phyloP scores from a whole-genome alignment of 2,329 filamentous ascomycete genomes.

The Colletotrichum chlorophyti region DNA sequence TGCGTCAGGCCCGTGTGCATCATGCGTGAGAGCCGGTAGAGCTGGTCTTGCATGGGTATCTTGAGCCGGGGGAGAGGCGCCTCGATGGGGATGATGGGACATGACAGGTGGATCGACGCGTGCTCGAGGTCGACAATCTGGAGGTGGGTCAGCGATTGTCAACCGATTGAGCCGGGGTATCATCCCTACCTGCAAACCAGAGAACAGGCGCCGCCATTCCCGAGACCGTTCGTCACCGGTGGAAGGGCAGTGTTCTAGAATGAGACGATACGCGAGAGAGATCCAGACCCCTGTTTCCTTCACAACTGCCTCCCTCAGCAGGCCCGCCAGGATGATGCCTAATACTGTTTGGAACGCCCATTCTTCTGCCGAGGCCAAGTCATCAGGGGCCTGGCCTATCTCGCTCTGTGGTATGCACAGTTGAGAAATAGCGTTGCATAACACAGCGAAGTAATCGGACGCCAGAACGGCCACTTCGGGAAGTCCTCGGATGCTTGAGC shows the following conservation, averaged over 20 bases:
- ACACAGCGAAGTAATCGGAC: conserved; percentile 44
- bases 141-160: not conserved
- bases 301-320: conserved; percentile 49
- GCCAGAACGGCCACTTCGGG: conserved; percentile 42
- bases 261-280: conserved; percentile 47
- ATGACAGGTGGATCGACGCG: conserved; percentile 48
- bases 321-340: conserved; percentile 47
- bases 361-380: conserved; percentile 38
- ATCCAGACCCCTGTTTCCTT: conserved; percentile 51
- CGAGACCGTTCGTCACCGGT: conserved; percentile 43
- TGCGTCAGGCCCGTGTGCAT: conserved; percentile 51
- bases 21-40: conserved; percentile 49
- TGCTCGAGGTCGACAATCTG: conserved; percentile 53
- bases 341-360: conserved; percentile 51
- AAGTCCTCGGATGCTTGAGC: conserved; percentile 41
- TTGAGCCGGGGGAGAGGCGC: conserved; percentile 45
- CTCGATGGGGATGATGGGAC: conserved; percentile 47
- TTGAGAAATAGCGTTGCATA: conserved; percentile 48
- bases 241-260: conserved; percentile 48
- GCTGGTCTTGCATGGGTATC: conserved; percentile 45
- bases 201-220: conserved; percentile 49
- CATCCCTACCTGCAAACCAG: conserved; percentile 32
- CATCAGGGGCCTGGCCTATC: conserved; percentile 33
- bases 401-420: conserved; percentile 43
- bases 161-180: fast-evolving